Percentiles rank a stretch among this genome's conserved stretches.
Conservation (phyloP, 164 flowering plant species). For the Vitis vinifera region DNA sequence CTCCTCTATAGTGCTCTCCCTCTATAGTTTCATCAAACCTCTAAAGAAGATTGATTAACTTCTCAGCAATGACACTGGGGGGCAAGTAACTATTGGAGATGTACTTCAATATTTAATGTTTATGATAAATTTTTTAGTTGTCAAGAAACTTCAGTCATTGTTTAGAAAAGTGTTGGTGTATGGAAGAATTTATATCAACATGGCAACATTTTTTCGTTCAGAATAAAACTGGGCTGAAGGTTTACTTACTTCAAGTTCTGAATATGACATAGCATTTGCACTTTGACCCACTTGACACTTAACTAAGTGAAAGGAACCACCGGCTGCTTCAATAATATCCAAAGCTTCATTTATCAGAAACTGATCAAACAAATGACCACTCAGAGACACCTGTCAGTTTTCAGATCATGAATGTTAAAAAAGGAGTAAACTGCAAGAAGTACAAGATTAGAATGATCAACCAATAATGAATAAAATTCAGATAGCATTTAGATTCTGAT, state of each 20-base stretch:
- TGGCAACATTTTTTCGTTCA: no score
- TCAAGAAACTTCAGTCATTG: no score
- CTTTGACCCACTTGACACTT: constrained; percentile 94
- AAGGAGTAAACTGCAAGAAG: neutral
- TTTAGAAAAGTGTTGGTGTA: no score
- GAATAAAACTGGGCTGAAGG: neutral
- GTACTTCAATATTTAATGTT: no score
- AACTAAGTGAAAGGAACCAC: constrained; percentile 89
- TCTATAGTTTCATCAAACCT: no score
- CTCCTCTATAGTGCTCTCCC: no score
- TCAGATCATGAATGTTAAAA: neutral
- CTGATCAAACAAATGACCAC: constrained; percentile 96
- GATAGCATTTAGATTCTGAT: neutral
- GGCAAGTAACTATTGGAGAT: no score
- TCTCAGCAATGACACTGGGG: no score
- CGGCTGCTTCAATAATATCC: constrained; percentile 96
- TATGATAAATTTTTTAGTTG: no score
- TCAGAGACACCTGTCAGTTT: constrained; percentile 80
- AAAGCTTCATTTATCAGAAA: constrained; percentile 88
- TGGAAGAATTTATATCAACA: no score
- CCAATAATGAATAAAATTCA: neutral
- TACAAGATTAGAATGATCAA: constrained; percentile 3
- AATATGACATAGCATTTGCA: constrained; percentile 62
- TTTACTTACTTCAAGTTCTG: constrained; percentile 88
- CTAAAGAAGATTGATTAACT: no score